Conservation (phyloP, 176 grass and related monocot species). For the Aegilops bicornis region DNA sequence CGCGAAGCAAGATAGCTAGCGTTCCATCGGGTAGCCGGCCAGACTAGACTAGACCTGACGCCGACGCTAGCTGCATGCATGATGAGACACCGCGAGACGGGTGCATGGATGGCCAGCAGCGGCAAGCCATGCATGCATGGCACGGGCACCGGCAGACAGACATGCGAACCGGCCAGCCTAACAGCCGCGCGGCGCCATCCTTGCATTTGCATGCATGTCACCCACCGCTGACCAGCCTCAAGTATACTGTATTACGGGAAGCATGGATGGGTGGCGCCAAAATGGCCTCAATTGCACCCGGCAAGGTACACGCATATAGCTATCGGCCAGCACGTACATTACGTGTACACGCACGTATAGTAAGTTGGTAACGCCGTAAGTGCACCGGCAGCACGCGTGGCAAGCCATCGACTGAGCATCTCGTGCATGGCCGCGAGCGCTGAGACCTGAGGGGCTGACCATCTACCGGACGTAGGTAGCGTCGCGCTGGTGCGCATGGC, state of each 20-base stretch:
- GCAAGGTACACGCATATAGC: neutral
- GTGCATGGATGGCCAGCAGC: neutral
- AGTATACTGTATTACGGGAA: neutral
- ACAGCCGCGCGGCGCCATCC: neutral
- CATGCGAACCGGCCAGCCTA: neutral
- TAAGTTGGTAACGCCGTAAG: neutral
- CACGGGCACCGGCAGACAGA: constrained; percentile 13
- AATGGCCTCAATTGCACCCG: neutral
- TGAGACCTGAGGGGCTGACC: neutral
- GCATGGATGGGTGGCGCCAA: neutral
- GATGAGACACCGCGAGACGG: neutral
- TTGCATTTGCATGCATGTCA: constrained; percentile 6
- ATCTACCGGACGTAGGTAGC: neutral
- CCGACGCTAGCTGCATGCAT: neutral
- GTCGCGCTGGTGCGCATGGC: neutral
- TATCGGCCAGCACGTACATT: neutral
- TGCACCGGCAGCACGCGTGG: neutral
- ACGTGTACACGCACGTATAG: neutral
- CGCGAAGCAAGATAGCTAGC: too few species aligned
- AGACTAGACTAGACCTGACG: too few species aligned
- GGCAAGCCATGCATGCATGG: neutral
- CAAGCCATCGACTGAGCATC: neutral
- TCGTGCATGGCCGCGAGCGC: neutral
- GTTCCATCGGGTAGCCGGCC: too few species aligned
- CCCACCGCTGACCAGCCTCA: neutral